Percentiles rank a stretch among this genome's conserved stretches.
These are phyloP conservation scores for Pythium rhizo-oryzae DNA, from an alignment of 352 stramenopile species.

Conservation along the genomic window DNA sequence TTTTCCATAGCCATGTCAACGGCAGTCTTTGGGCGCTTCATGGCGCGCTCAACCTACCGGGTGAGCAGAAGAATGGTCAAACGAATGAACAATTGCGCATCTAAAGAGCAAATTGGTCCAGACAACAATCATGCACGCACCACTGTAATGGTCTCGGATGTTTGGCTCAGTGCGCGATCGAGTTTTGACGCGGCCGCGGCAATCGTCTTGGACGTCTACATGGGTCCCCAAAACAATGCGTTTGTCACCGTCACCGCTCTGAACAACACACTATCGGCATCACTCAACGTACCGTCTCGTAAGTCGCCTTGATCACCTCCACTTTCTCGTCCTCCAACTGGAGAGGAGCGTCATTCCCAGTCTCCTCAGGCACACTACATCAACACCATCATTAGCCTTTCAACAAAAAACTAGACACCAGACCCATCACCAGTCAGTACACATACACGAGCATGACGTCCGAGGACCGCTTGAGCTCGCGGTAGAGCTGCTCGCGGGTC, in stretches of 20 bases:
- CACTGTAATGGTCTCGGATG: conserved; percentile 69
- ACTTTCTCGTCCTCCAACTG: conserved; percentile 48
- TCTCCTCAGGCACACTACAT: conserved; percentile 12
- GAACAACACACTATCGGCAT: not conserved
- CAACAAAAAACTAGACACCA: not conserved
- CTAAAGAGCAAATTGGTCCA: too few relatives aligned
- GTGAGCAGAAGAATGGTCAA: too few relatives aligned
- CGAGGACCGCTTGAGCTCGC: conserved; percentile 55
- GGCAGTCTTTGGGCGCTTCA: conserved; percentile 76
- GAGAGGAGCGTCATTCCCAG: conserved; percentile 35
- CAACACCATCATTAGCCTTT: not conserved
- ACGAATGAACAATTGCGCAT: too few relatives aligned
- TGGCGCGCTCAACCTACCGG: conserved; percentile 62
- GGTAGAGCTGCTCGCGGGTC: conserved; percentile 51
- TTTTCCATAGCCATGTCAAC: conserved; percentile 77
- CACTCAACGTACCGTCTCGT: conserved; percentile 45
- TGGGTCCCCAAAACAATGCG: not conserved
- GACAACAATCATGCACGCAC: conserved; percentile 29
- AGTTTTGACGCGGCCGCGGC: conserved; percentile 55
- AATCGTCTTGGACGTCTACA: conserved; percentile 61
- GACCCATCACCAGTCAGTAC: not conserved
- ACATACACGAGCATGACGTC: conserved; percentile 54
- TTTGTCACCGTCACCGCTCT: not conserved
- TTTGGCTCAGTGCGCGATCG: conserved; percentile 57
- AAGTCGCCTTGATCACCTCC: conserved; percentile 50